phyloP scores from a whole-genome alignment of 208 protist species.

The Leishmania major region DNA sequence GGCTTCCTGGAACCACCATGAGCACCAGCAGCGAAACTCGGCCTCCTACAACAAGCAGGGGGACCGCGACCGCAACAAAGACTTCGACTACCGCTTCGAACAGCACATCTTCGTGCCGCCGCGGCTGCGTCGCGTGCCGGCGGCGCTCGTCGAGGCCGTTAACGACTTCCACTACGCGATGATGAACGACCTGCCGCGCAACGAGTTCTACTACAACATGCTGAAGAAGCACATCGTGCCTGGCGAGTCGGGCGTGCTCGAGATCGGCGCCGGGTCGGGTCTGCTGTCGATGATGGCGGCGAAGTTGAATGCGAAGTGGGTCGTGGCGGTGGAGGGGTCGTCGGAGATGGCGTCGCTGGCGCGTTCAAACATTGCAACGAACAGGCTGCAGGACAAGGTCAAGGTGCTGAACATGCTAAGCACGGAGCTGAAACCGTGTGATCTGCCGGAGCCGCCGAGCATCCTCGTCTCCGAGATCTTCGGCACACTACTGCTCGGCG shows the following conservation, averaged over 20 bases:
- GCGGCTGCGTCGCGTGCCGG: constrained; percentile 62
- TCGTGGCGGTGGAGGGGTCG: constrained; percentile 92
- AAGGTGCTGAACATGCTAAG: constrained; percentile 90
- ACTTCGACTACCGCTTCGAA: constrained; percentile 81
- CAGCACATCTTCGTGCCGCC: constrained; percentile 68
- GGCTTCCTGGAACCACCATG: neutral
- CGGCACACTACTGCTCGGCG: constrained; percentile 92
- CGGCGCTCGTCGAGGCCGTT: constrained; percentile 84
- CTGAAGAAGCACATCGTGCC: constrained; percentile 78
- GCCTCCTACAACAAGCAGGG: neutral
- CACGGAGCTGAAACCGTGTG: constrained; percentile 65
- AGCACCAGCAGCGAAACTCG: neutral
- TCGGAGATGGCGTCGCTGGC: constrained; percentile 83
- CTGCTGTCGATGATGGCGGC: constrained; percentile 93
- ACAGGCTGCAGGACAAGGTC: constrained; percentile 73
- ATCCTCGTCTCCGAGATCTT: constrained; percentile 94
- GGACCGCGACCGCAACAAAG: constrained; percentile 13
- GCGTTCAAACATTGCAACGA: constrained; percentile 70
- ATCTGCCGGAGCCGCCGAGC: constrained; percentile 75
- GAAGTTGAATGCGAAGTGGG: constrained; percentile 87
- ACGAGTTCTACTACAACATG: constrained; percentile 90
- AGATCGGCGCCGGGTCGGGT: constrained; percentile 92
- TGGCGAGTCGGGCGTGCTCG: constrained; percentile 81
- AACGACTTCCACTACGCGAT: constrained; percentile 95
- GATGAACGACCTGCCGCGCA: constrained; percentile 92